Evolutionary conservation across 495 filamentous ascomycete genomes (phyloP).

Genomic region (Penicillium mononematosum): DNA sequence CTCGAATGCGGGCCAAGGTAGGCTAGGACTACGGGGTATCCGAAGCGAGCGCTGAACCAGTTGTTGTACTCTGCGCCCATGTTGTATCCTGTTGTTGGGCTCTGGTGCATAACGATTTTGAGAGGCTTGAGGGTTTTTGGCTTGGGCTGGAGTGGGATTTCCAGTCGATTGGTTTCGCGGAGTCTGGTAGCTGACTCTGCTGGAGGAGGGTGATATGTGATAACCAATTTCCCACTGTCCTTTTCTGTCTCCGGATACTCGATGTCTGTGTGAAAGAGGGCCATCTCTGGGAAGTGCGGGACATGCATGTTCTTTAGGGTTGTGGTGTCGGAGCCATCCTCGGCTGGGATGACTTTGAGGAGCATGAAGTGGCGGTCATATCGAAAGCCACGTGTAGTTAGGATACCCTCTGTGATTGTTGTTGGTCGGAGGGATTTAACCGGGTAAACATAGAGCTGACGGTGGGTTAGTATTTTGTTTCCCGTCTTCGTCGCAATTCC

Average conservation of each 20-base stretch:
- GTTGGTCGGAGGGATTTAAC: slow-evolving; percentile 80
- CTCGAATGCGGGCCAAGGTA: slow-evolving; percentile 66
- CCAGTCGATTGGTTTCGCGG: slow-evolving; percentile 33
- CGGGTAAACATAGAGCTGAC: slow-evolving; percentile 80
- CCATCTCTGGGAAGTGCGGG: slow-evolving; percentile 59
- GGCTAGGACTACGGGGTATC: slow-evolving; percentile 62
- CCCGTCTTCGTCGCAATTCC: neutral
- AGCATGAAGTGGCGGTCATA: slow-evolving; percentile 83
- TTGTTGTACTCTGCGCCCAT: slow-evolving; percentile 64
- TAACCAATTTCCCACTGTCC: slow-evolving; percentile 45
- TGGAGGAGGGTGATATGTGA: slow-evolving; percentile 51
- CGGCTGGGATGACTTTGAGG: slow-evolving; percentile 48
- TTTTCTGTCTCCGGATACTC: slow-evolving; percentile 28
- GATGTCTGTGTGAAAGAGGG: slow-evolving; percentile 64
- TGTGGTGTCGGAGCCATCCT: slow-evolving; percentile 26
- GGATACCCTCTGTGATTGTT: slow-evolving; percentile 49
- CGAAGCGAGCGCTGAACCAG: slow-evolving; percentile 75
- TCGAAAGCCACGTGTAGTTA: slow-evolving; percentile 66
- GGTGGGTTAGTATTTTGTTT: neutral
- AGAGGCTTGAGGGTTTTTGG: slow-evolving; percentile 48
- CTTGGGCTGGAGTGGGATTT: slow-evolving; percentile 61
- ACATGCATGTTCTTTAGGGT: slow-evolving; percentile 67
- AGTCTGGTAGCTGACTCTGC: slow-evolving; percentile 17
- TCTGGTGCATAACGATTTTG: slow-evolving; percentile 61
- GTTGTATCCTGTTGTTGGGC: slow-evolving; percentile 61